Evolutionary conservation across 2,329 filamentous ascomycete genomes (phyloP), one percentile per base, ranked within the genome.

Genomic region (Lasiodiplodia gonubiensis): DNA sequence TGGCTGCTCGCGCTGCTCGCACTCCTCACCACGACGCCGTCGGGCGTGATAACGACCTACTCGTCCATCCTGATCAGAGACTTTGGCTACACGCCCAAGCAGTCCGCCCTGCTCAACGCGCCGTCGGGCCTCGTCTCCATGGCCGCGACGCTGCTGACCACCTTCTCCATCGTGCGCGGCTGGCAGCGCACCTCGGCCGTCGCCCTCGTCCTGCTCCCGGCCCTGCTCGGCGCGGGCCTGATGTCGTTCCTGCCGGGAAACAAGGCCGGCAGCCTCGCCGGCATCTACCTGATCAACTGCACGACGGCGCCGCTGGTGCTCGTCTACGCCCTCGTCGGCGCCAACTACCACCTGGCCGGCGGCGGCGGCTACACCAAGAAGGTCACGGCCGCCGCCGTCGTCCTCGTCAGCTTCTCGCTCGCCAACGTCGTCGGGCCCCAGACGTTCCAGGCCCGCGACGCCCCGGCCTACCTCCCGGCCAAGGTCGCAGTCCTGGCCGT

Each of bases 81-180:
- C 6, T 63, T 63, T 39, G 59, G 67, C 49, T 77, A 75, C 68
- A 70, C 70, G 55, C 69, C 70, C 52, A 72, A 73, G 52, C 65
- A 71, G 2, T 72, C 76, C 0, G 75, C 76, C 4, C 71, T 79
- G 0, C 71, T 78, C 0, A 27, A 91, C 82, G 75, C 93, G 87
- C 1, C 83, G 71, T 67, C 89, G 83, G 2, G 95, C 10, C 72
- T 70, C 8, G 23, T 74, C n/a, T 72, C 72, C 67, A 74, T 74
- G 23, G 73, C 72, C 14, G 71, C 74, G 30, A 70, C 74, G 42
- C 70, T 76, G 4, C 55, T 64, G 3, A 71, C 69, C 3, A 72
- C 74, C 2, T 74, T 71, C 52, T 49, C 73, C 2, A 71, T 72
- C 2, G n/a, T 48, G 2, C 59, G 35, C 59, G 76, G 68, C 83